A percentile compares a stretch with the other conserved stretches of the same genome.
Conservation (phyloP, 202 grass and related monocot species). For the Sporobolus alterniflorus region DNA sequence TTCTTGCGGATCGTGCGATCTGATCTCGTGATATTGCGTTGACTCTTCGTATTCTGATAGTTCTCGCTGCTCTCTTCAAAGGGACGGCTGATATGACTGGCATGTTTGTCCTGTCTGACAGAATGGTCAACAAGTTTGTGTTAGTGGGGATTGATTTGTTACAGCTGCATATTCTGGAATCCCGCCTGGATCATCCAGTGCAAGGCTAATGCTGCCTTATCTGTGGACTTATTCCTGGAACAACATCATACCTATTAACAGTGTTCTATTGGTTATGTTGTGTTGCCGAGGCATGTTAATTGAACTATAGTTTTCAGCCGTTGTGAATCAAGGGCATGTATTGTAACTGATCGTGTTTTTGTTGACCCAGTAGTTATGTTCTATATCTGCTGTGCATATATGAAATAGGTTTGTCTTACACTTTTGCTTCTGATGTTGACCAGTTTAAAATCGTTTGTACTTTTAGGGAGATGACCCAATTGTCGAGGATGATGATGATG, state of each 20-base stretch:
- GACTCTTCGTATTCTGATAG: background rate
- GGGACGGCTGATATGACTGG: no score
- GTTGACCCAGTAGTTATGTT: background rate
- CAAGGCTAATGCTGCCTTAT: background rate
- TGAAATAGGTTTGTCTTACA: background rate
- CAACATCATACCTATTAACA: no score
- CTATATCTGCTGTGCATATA: background rate
- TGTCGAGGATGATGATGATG: constrained; percentile 71
- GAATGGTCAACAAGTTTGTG: background rate
- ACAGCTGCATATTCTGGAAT: background rate
- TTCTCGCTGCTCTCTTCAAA: no score
- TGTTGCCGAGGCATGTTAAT: background rate
- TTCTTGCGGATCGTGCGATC: background rate
- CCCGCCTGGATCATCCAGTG: no score
- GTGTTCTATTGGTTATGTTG: no score
- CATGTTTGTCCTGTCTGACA: no score
- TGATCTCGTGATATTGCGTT: background rate
- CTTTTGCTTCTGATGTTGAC: background rate
- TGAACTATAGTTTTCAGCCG: background rate
- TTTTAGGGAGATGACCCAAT: constrained; percentile 62
- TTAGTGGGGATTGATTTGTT: background rate
- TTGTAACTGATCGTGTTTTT: background rate
- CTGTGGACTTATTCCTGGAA: background rate
- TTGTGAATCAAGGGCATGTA: background rate
- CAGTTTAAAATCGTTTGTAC: background rate